phyloP scores from a whole-genome alignment of 1,139 yeast genomes.

The Taphrina populina region DNA sequence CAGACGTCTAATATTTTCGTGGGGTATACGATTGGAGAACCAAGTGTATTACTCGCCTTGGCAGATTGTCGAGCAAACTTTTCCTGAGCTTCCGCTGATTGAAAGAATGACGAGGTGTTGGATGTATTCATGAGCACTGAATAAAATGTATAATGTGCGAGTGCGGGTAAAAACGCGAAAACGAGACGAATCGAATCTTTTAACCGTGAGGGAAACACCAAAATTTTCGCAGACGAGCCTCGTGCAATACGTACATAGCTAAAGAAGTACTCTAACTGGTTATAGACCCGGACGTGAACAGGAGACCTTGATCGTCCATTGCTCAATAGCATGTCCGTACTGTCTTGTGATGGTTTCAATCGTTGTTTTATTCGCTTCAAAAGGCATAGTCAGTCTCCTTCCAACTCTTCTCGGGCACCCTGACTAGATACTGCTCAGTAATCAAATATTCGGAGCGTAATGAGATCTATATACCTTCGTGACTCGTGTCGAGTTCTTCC shows the following conservation, averaged over 20 bases:
- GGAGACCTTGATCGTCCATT: too few relatives aligned
- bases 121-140: constrained; percentile 19
- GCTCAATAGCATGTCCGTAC: too few relatives aligned
- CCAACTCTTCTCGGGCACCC: constrained; percentile 28
- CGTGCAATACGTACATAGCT: too few relatives aligned
- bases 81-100: constrained; percentile 28
- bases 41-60: constrained; percentile 21
- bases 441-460: background rate
- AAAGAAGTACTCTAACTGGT: too few relatives aligned
- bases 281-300: too few relatives aligned
- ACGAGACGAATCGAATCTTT: too few relatives aligned
- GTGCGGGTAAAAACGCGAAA: too few relatives aligned
- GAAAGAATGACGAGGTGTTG: constrained; percentile 23
- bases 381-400: constrained; percentile 15
- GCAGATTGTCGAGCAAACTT: constrained; percentile 29
- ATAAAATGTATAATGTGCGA: too few relatives aligned
- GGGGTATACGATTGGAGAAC: constrained; percentile 3
- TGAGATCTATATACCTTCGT: constrained; percentile 2
- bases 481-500: constrained; percentile 26
- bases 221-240: too few relatives aligned
- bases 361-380: background rate
- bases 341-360: too few relatives aligned
- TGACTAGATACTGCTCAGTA: constrained; percentile 5
- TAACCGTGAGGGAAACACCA: too few relatives aligned
- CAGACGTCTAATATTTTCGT: constrained; percentile 25